Evolutionary conservation across 2,329 filamentous ascomycete species (phyloP), one percentile per base, ranked within the genome.

Genomic region (Rutstroemia sp.): DNA sequence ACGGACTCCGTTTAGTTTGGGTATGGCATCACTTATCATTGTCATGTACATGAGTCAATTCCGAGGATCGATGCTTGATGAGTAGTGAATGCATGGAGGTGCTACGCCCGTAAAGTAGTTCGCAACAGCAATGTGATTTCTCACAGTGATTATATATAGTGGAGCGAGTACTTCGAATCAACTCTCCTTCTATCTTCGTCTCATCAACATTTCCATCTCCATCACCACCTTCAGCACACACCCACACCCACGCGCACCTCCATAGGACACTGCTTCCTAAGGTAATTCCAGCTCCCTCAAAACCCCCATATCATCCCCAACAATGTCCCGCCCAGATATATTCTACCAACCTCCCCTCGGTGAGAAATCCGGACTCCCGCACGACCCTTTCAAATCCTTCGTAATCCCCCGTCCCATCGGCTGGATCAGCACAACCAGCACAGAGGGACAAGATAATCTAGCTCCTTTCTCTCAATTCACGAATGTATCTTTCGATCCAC

Each of bases 351-450:
- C 57, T n/a, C 48, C 54, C 1, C 51, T 52, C 42, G 54, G 54
- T 14, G 54, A 59, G 38, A 59, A 18, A 9, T 57, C 54, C 18
- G 56, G 55, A 5, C 44, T 56, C 2, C 57, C 53, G n/a, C 49
- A 59, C 46, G 59, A 60, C 18, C 59, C 52, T 2, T 58, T 60
- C 49, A 58, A 60, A 48, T 58, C 44, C 42, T 57, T 56, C 56
- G 53, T 34, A 4, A 48, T 54, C 2, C 52, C 42, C 3, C 51
- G 42, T 14, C 42, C 51, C 2, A 54, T 54, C 6, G 51, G 51
- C 10, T 54, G 51, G 51, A 45, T 54, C 3, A 54, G 30, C 27
- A 58, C 56, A 25, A 60, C 59, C 21, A 54, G 49, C 27, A 51
- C 34, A n/a, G 38, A 34, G 9, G 57, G 57, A 6, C 59, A 52